Percentiles rank a stretch among this genome's conserved stretches.
These are phyloP conservation scores for Aspergillus hortae DNA, from an alignment of 2,329 filamentous ascomycete species.

Conservation along the genomic window DNA sequence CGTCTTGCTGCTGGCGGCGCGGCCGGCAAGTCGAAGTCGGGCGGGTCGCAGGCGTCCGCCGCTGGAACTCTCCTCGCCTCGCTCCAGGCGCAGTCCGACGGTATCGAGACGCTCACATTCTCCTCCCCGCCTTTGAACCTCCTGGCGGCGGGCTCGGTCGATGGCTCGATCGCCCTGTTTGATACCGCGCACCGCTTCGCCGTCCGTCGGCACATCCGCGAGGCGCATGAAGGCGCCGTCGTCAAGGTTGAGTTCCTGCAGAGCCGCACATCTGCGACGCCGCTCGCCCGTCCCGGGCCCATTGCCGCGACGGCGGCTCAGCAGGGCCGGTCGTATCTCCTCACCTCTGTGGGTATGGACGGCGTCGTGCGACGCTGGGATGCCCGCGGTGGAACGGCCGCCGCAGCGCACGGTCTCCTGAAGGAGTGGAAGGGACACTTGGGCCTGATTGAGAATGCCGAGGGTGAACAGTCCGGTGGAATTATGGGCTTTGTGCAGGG, in stretches of 20 bases:
- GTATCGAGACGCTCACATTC: constrained; percentile 73
- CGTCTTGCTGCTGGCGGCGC: constrained; percentile 48
- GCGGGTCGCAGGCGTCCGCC: constrained; percentile 38
- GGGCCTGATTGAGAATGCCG: constrained; percentile 43
- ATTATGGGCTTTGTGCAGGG: constrained; percentile 86
- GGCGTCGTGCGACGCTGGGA: constrained; percentile 91
- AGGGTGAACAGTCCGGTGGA: constrained; percentile 76
- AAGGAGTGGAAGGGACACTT: constrained; percentile 87
- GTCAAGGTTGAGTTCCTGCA: constrained; percentile 86
- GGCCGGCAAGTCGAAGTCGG: constrained; percentile 47
- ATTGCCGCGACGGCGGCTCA: constrained; percentile 23
- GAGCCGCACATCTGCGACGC: constrained; percentile 38
- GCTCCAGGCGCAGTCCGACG: constrained; percentile 72
- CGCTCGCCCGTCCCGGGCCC: constrained; percentile 22
- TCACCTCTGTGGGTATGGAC: constrained; percentile 89
- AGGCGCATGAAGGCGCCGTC: constrained; percentile 82
- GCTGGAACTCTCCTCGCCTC: constrained; percentile 75
- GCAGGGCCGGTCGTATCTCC: constrained; percentile 57
- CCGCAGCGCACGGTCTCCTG: constrained; percentile 65
- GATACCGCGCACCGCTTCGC: constrained; percentile 84
- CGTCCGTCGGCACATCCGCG: constrained; percentile 74
- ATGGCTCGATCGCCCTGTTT: constrained; percentile 74
- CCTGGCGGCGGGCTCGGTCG: constrained; percentile 61
- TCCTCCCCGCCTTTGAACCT: constrained; percentile 58
- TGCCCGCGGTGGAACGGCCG: constrained; percentile 62